Evolutionary conservation across 2,329 filamentous ascomycete species (phyloP).

Genomic region (Aspergillus sp.): DNA sequence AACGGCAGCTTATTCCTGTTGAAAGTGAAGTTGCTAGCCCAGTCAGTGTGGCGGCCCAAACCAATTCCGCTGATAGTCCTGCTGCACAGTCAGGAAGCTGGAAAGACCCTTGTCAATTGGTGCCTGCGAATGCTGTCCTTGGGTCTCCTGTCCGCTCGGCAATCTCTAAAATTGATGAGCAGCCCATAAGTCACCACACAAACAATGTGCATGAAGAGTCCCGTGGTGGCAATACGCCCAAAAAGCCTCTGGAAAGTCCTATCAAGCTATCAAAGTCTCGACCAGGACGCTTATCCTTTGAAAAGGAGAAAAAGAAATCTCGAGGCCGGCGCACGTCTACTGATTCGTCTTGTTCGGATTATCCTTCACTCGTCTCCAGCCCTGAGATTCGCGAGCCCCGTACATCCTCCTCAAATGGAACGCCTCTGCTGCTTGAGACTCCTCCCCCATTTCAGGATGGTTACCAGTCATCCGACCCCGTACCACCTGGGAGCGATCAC

Average conservation of each 20-base stretch:
- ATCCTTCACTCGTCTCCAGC: slow-evolving; percentile 34
- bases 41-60: background rate
- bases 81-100: background rate
- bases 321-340: slow-evolving; percentile 30
- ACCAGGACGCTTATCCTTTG: slow-evolving; percentile 22
- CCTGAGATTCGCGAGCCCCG: slow-evolving; percentile 29
- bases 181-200: background rate
- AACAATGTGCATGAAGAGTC: slow-evolving; percentile 1
- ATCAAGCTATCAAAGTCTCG: slow-evolving; percentile 34
- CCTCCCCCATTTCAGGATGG: slow-evolving; percentile 26
- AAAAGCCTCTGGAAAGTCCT: slow-evolving; percentile 35
- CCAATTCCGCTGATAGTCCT: background rate
- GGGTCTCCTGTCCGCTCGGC: background rate
- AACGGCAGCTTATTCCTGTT: background rate
- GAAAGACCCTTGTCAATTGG: background rate
- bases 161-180: background rate
- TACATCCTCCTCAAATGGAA: slow-evolving; percentile 32
- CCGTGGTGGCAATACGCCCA: slow-evolving; percentile 16
- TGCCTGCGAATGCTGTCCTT: background rate
- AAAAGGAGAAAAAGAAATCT: slow-evolving; percentile 20
- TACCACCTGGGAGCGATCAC: slow-evolving; percentile 27
- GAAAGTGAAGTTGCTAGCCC: background rate
- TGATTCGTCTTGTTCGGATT: slow-evolving; percentile 37
- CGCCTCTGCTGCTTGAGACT: slow-evolving; percentile 25
- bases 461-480: slow-evolving; percentile 19